A percentile compares a stretch with the other conserved stretches of the same genome.
These are phyloP conservation scores for Fulvia fulva DNA, from an alignment of 2,329 filamentous ascomycete species.

Conservation along the genomic window DNA sequence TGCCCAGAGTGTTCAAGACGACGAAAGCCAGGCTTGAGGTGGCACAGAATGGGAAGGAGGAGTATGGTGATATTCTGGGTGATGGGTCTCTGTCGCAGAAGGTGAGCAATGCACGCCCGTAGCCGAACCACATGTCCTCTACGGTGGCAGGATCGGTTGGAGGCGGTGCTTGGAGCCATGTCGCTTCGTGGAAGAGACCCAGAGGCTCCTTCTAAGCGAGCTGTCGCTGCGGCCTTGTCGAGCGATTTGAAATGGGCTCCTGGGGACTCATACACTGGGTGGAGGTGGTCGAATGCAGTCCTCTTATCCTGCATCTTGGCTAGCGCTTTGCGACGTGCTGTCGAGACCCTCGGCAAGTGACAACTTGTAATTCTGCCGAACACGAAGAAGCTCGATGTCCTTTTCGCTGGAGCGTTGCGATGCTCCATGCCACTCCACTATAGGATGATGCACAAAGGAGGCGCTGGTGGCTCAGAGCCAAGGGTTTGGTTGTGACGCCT, in stretches of 20 bases:
- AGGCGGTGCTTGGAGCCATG: not conserved
- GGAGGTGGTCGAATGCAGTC: not conserved
- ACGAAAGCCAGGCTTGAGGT: constrained; percentile 16
- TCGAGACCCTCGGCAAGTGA: no score
- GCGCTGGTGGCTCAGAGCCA: not conserved
- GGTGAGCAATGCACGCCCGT: not conserved
- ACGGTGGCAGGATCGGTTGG: not conserved
- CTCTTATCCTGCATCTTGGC: not conserved
- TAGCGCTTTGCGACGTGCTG: no score
- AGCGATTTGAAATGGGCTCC: not conserved
- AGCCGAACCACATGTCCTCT: not conserved
- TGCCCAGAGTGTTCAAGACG: constrained; percentile 19
- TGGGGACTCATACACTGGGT: not conserved
- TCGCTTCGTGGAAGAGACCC: not conserved
- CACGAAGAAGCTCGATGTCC: not conserved
- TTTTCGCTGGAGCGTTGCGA: not conserved
- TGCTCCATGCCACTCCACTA: not conserved
- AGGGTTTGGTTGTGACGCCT: not conserved
- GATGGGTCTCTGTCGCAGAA: constrained; percentile 3
- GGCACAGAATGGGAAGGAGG: constrained; percentile 13
- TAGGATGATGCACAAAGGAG: not conserved
- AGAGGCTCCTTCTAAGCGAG: not conserved
- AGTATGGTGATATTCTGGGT: constrained; percentile 19
- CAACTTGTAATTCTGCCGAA: no score
- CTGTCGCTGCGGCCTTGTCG: not conserved